phyloP scores from a whole-genome alignment of 2,329 filamentous ascomycete genomes.

The Hawksworthiomyces lignivorus region DNA sequence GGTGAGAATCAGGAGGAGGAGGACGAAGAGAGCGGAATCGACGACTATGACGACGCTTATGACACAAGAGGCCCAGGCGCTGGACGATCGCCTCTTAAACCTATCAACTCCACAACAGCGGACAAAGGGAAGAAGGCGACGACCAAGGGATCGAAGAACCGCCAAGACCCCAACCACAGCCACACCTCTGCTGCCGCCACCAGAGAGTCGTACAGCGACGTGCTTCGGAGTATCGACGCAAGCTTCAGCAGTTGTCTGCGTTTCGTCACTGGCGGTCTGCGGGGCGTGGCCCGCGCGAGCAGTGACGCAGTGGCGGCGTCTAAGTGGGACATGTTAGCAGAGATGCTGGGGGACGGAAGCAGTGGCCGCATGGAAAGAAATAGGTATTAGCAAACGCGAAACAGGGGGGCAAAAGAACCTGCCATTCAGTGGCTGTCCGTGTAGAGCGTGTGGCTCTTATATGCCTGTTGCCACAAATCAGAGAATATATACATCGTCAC shows the following conservation, averaged over 20 bases:
- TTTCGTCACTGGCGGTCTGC: constrained; percentile 66
- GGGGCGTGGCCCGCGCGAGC: constrained; percentile 66
- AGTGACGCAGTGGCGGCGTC: constrained; percentile 45
- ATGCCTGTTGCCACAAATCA: too few species aligned
- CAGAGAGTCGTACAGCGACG: constrained; percentile 46
- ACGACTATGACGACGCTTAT: background rate
- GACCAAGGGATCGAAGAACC: constrained; percentile 24
- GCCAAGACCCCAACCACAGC: too few species aligned
- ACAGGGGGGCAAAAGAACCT: too few species aligned
- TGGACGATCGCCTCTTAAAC: too few species aligned
- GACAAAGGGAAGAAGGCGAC: background rate
- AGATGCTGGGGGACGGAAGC: constrained; percentile 58
- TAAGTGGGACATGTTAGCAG: constrained; percentile 74
- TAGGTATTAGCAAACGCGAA: too few species aligned
- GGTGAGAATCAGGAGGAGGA: constrained; percentile 14
- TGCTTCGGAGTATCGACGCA: constrained; percentile 47
- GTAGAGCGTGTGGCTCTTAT: too few species aligned
- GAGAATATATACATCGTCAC: too few species aligned
- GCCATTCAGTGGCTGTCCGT: too few species aligned
- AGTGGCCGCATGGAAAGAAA: too few species aligned
- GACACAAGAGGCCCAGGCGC: too few species aligned
- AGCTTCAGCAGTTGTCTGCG: constrained; percentile 59
- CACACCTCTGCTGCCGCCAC: too few species aligned
- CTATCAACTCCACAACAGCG: constrained; percentile 18
- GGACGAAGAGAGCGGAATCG: constrained; percentile 14